These are phyloP conservation scores for Thalassiosira exigua DNA, from an alignment of 352 stramenopile genomes.

Conservation along the genomic window DNA sequence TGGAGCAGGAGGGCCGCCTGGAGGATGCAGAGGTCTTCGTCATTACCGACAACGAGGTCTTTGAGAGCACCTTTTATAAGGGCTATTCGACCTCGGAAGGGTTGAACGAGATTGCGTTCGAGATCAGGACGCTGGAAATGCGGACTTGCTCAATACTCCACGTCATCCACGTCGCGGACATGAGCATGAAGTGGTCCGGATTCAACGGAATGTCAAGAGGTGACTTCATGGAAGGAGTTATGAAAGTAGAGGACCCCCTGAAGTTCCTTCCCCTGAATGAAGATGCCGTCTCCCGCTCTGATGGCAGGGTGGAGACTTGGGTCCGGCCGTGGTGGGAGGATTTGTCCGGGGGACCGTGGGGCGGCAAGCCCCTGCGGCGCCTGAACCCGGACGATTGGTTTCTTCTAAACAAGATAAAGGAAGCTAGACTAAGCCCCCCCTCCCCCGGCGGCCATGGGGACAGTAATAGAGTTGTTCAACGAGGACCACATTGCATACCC, in stretches of 20 bases:
- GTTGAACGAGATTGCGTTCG: background rate
- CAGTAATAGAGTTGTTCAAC: slow-evolving; percentile 20
- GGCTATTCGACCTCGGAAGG: background rate
- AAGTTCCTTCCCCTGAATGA: slow-evolving; percentile 37
- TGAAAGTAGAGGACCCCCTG: slow-evolving; percentile 39
- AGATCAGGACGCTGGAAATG: slow-evolving; percentile 22
- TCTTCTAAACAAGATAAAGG: background rate
- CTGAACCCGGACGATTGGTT: slow-evolving; percentile 2
- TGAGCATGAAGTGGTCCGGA: slow-evolving; percentile 50
- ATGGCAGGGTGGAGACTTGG: background rate
- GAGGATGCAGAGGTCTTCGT: slow-evolving; percentile 30
- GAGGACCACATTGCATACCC: slow-evolving; percentile 9
- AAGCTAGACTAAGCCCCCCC: slow-evolving; percentile 26
- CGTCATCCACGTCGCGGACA: slow-evolving; percentile 39
- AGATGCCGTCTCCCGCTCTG: background rate
- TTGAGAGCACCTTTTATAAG: slow-evolving; percentile 40
- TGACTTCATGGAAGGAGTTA: slow-evolving; percentile 36
- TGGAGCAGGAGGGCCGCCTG: background rate
- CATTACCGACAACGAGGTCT: slow-evolving; percentile 41
- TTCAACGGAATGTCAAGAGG: slow-evolving; percentile 41
- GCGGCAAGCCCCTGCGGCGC: background rate
- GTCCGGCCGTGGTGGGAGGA: background rate
- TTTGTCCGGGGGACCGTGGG: background rate
- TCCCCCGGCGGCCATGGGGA: slow-evolving; percentile 24
- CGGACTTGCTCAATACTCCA: slow-evolving; percentile 18